These are phyloP conservation scores for Haplosporangium sp. DNA, from an alignment of 371 early-diverging fungal genomes.

Conservation along the genomic window DNA sequence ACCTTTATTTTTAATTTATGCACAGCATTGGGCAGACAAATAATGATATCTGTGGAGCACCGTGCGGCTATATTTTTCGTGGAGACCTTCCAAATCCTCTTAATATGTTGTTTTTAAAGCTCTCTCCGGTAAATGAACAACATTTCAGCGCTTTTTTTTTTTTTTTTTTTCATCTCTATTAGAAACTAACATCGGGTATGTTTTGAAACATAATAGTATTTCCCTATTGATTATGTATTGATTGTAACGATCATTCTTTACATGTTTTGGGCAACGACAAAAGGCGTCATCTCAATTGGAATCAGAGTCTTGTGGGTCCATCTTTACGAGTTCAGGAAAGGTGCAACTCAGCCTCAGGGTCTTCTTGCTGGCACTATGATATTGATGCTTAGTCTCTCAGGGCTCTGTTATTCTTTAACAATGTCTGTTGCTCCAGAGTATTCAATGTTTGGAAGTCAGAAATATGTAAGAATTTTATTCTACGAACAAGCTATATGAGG, in stretches of 20 bases:
- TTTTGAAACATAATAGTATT: constrained; percentile 41
- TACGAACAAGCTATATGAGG: no score
- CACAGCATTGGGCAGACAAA: constrained; percentile 62
- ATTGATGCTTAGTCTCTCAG: constrained; percentile 66
- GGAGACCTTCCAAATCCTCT: constrained; percentile 70
- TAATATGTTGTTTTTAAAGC: constrained; percentile 65
- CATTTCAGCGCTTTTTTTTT: not conserved
- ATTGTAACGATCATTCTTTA: constrained; percentile 69
- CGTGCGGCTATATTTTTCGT: constrained; percentile 72
- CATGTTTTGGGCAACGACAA: constrained; percentile 69
- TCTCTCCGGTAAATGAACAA: constrained; percentile 59
- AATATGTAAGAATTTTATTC: constrained; percentile 63
- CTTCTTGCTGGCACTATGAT: constrained; percentile 65
- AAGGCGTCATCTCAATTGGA: constrained; percentile 69
- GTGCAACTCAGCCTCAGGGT: constrained; percentile 70
- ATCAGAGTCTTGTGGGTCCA: constrained; percentile 71
- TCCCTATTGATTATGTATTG: constrained; percentile 71
- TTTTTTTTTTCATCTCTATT: not conserved
- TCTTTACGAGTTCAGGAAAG: constrained; percentile 62
- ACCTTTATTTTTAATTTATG: constrained; percentile 5
- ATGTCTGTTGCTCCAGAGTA: constrained; percentile 73
- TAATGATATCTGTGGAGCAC: constrained; percentile 68
- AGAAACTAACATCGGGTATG: not conserved
- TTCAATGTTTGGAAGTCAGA: constrained; percentile 76
- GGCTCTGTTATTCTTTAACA: constrained; percentile 67